Base-by-base conservation (phyloP, 2,329 filamentous ascomycete genomes). In the Pseudogymnoascus sp. region DNA sequence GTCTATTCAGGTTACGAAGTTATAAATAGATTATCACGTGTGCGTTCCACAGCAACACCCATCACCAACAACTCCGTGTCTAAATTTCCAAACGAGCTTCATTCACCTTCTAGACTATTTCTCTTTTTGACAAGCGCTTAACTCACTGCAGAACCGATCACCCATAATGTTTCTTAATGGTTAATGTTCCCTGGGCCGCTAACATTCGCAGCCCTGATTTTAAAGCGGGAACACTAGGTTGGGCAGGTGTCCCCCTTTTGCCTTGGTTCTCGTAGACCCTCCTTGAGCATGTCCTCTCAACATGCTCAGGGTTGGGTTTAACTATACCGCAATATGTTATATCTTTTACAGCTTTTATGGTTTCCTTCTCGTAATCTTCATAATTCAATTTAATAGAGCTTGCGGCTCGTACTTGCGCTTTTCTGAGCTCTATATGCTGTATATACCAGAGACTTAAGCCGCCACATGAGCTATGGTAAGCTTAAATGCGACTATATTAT, bases 1-100 rank as follows among this genome's bases (percentile, higher is more conserved):
- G 7, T 1, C 0, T 1, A 4, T 10, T 12, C 8, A 16, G 4
- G 1, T 7, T 16, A 11, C 7, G 7, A 4, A 34, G 10, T 6
- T 56, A 56, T 56, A 56, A 56, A 56, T 56, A 56, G 50, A 36
- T 6, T 3, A 36, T 56, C 50, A 56, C 50, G 28, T 56, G 28
- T 8, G 1, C 11, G 2, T 21, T 8, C 7, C 16, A 56, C 12
- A 14, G 14, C 23, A 53, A 28, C 23, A 21, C 4, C 18, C 5
- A 23, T 46, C 18, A 14, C 11, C 36, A 38, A 36, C 25, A 1
- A 31, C 14, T 38, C 38, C 4, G 3, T 8, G 3, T 16, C 11
- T 34, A 18, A 21, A 34, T 56, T 21, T 56, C 50, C 3, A 34
- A 34, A 25, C n/a, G 8, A n/a, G n/a, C 21, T 44, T 34, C 46